These are phyloP conservation scores for Powellomyces hirtus DNA, from an alignment of 192 early-diverging fungal genomes.

Conservation along the genomic window DNA sequence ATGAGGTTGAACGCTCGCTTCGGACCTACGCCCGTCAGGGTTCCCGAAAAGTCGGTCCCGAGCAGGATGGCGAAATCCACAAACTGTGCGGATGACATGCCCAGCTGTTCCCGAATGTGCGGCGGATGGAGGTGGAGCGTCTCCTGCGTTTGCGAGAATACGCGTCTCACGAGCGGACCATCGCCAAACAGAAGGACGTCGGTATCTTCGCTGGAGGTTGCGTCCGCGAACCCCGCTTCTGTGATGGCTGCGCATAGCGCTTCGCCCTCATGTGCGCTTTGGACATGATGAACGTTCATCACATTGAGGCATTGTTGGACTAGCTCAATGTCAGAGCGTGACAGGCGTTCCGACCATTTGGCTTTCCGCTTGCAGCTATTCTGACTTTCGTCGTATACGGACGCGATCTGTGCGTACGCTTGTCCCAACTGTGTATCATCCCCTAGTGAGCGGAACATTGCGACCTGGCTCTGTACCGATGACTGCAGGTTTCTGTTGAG, in stretches of 20 bases:
- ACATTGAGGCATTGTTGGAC: neutral
- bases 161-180: neutral
- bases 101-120: neutral
- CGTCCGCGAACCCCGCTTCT: neutral
- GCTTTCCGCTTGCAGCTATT: no score
- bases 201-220: neutral
- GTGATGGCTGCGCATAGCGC: neutral
- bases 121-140: neutral
- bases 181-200: neutral
- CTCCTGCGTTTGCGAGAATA: neutral
- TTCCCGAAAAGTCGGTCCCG: neutral
- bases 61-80: slow-evolving; percentile 2
- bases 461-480: no score
- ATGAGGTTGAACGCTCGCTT: neutral
- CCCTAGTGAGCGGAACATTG: no score
- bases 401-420: no score
- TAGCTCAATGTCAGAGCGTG: neutral
- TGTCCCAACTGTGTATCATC: no score
- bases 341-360: neutral
- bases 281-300: neutral
- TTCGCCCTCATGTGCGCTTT: neutral
- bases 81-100: neutral
- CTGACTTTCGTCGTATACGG: no score
- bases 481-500: no score
- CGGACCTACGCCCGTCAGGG: neutral